Evolutionary conservation across 2,329 filamentous ascomycete species (phyloP).

Genomic region (Lasiodiplodia sp.): DNA sequence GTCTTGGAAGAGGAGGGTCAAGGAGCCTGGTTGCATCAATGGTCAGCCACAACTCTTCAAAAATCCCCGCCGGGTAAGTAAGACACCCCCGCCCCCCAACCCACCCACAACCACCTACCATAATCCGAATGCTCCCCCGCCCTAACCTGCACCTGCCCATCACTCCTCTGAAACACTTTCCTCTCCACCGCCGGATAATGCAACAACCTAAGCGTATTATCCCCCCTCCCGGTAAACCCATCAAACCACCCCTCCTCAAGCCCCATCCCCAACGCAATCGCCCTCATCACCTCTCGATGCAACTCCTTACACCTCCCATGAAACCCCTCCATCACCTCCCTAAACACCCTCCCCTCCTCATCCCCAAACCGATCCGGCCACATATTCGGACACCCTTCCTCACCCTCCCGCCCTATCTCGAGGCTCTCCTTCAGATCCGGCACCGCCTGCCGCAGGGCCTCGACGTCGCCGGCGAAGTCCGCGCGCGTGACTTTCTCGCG

Average conservation of each 20-base stretch:
- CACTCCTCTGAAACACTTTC: slow-evolving; percentile 70
- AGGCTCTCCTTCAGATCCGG: slow-evolving; percentile 64
- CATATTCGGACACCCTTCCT: slow-evolving; percentile 72
- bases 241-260: slow-evolving; percentile 79
- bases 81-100: no score
- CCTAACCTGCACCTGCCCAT: slow-evolving; percentile 75
- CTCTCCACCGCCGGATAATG: slow-evolving; percentile 77
- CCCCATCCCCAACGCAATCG: slow-evolving; percentile 82
- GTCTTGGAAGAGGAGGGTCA: slow-evolving; percentile 59
- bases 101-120: slow-evolving; percentile 39
- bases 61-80: background rate
- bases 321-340: slow-evolving; percentile 76
- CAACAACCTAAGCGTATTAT: slow-evolving; percentile 68
- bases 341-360: slow-evolving; percentile 67
- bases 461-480: slow-evolving; percentile 46
- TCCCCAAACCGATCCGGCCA: slow-evolving; percentile 71
- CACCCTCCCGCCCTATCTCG: slow-evolving; percentile 67
- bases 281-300: slow-evolving; percentile 81
- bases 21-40: slow-evolving; percentile 41
- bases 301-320: slow-evolving; percentile 76
- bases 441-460: slow-evolving; percentile 42
- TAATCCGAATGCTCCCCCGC: slow-evolving; percentile 81
- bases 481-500: slow-evolving; percentile 50
- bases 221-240: slow-evolving; percentile 66
- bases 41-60: background rate